Percentiles rank a stretch among this genome's conserved stretches.
phyloP scores from a whole-genome alignment of 2,329 filamentous ascomycete species.

The Sporothrix globosa region DNA sequence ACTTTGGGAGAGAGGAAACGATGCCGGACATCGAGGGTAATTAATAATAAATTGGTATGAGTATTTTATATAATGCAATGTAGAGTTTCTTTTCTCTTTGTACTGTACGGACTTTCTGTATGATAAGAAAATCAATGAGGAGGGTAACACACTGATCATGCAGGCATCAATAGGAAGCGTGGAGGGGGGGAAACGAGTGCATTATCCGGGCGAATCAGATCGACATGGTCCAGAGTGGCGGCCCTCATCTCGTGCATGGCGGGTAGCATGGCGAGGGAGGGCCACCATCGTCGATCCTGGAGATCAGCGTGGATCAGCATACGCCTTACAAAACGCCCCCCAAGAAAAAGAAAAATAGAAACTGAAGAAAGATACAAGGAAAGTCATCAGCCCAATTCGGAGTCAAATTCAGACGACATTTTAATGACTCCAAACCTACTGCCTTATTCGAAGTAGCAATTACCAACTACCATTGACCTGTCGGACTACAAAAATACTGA shows the following conservation, averaged over 20 bases:
- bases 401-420: background rate
- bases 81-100: background rate
- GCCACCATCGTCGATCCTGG: background rate
- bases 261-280: background rate
- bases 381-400: background rate
- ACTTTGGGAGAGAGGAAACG: too few relatives aligned
- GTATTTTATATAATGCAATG: background rate
- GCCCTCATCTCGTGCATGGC: background rate
- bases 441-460: background rate
- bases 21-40: too few relatives aligned
- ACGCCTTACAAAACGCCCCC: too few relatives aligned
- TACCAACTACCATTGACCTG: background rate
- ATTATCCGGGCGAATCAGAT: conserved; percentile 25
- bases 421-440: background rate
- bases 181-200: background rate
- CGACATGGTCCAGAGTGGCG: background rate
- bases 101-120: background rate
- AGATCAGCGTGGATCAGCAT: background rate
- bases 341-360: background rate
- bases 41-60: too few relatives aligned
- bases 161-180: background rate
- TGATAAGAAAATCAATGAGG: background rate
- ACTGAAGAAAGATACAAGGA: background rate
- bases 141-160: conserved; percentile 15
- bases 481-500: background rate